Conservation (phyloP, 1,284 basidiomycete genomes). For the Pterula multifida region DNA sequence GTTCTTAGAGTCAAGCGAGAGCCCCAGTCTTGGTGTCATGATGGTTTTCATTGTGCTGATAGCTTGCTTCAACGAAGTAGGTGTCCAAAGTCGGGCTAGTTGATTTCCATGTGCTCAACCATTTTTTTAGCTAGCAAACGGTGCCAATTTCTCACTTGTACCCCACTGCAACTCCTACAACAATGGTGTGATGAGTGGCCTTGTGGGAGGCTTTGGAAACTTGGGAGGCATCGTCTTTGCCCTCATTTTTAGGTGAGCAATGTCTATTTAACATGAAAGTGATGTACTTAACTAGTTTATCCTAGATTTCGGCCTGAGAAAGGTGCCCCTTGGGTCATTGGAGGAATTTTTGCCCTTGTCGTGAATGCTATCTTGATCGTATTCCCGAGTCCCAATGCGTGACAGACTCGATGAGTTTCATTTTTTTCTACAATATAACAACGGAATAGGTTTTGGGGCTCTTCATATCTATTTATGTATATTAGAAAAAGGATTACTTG, state of each 20-base stretch:
- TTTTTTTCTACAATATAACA: too few species aligned
- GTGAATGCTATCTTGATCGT: background rate
- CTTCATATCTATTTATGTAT: background rate
- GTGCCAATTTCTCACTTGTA: constrained; percentile 40
- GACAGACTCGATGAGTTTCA: too few species aligned
- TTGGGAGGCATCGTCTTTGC: constrained; percentile 31
- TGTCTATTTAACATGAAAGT: background rate
- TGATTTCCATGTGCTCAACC: constrained; percentile 15
- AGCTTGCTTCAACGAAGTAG: constrained; percentile 8
- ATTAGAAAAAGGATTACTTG: background rate
- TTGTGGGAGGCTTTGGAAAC: constrained; percentile 42
- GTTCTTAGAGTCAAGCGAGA: constrained; percentile 3
- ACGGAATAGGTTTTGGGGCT: too few species aligned
- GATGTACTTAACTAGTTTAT: background rate
- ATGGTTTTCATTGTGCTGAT: constrained; percentile 16
- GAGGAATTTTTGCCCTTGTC: background rate
- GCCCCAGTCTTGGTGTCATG: constrained; percentile 12
- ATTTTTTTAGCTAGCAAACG: constrained; percentile 35
- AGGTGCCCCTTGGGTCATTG: background rate
- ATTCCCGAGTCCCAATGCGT: background rate
- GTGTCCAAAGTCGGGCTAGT: constrained; percentile 14
- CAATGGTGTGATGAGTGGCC: constrained; percentile 27
- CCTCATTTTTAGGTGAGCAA: background rate
- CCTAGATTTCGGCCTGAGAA: background rate
- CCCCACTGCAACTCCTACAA: constrained; percentile 37